Percentiles rank a stretch among this genome's conserved stretches.
Conservation (phyloP, 1,284 basidiomycete species). For the Chondrostereum purpureum region DNA sequence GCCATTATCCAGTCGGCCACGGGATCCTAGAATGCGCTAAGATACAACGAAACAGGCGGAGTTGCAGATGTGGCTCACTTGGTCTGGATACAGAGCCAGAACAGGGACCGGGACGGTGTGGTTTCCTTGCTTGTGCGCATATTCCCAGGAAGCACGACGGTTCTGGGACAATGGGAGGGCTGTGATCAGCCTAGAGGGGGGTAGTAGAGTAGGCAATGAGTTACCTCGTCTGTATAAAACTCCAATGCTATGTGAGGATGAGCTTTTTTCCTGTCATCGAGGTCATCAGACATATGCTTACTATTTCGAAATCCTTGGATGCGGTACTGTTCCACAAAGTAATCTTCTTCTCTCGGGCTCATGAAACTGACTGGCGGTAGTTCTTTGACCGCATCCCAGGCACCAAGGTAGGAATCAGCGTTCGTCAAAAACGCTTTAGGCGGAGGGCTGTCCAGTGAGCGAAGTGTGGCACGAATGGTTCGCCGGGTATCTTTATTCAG, state of each 20-base stretch:
- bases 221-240: slow-evolving; percentile 48
- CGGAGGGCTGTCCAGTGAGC: slow-evolving; percentile 45
- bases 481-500: slow-evolving; percentile 48
- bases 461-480: slow-evolving; percentile 46
- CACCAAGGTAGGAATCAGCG: slow-evolving; percentile 40
- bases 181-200: background rate
- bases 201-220: slow-evolving; percentile 8
- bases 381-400: slow-evolving; percentile 38
- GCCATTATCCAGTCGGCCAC: slow-evolving; percentile 55
- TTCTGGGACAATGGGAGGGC: slow-evolving; percentile 42
- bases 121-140: slow-evolving; percentile 49
- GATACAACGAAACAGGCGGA: background rate
- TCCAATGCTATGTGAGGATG: slow-evolving; percentile 34
- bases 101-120: slow-evolving; percentile 50
- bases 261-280: background rate
- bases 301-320: slow-evolving; percentile 55
- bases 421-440: slow-evolving; percentile 48
- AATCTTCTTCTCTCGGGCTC: slow-evolving; percentile 53
- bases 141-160: slow-evolving; percentile 42
- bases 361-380: slow-evolving; percentile 58
- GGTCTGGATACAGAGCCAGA: slow-evolving; percentile 47
- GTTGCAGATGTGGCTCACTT: slow-evolving; percentile 32
- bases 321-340: slow-evolving; percentile 53
- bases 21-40: slow-evolving; percentile 39
- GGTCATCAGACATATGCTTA: too few relatives aligned